These are phyloP conservation scores for Acephala macrosclerotiorum DNA, from an alignment of 2,329 filamentous ascomycete genomes.

Conservation along the genomic window DNA sequence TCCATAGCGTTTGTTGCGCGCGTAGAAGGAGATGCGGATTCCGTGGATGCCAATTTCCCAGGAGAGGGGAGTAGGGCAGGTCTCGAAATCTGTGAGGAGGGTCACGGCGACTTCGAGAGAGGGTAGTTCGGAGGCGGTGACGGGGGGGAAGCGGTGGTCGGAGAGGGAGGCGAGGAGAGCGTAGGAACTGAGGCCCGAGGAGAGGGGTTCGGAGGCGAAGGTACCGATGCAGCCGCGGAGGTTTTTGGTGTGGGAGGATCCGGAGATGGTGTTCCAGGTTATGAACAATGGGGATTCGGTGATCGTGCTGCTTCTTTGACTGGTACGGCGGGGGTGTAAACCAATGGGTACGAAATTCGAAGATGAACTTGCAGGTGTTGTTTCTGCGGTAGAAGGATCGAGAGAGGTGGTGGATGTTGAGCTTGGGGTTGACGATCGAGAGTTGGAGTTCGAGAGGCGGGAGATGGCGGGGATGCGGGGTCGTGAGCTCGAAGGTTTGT, in stretches of 20 bases:
- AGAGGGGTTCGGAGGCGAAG: slow-evolving; percentile 80
- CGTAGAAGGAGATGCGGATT: slow-evolving; percentile 83
- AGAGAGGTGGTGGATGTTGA: slow-evolving; percentile 32
- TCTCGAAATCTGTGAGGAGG: slow-evolving; percentile 85
- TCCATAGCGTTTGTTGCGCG: slow-evolving; percentile 76
- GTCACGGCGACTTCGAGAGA: slow-evolving; percentile 74
- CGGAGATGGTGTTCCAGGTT: slow-evolving; percentile 78
- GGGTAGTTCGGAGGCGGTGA: slow-evolving; percentile 61
- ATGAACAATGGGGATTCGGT: slow-evolving; percentile 83
- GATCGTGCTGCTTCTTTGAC: slow-evolving; percentile 38
- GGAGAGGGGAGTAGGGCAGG: slow-evolving; percentile 75
- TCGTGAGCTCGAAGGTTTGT: slow-evolving; percentile 25
- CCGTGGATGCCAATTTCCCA: slow-evolving; percentile 91
- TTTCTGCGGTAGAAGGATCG: slow-evolving; percentile 45
- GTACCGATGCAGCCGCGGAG: slow-evolving; percentile 97
- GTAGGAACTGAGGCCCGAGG: slow-evolving; percentile 78
- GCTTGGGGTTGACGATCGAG: slow-evolving; percentile 30
- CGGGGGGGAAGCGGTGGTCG: slow-evolving; percentile 67
- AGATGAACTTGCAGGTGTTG: slow-evolving; percentile 55
- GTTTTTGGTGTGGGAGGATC: slow-evolving; percentile 50
- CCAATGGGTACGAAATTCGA: slow-evolving; percentile 38
- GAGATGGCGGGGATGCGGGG: slow-evolving; percentile 30
- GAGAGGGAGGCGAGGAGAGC: slow-evolving; percentile 79
- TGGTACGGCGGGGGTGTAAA: slow-evolving; percentile 30
- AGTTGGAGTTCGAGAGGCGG: slow-evolving; percentile 26